Evolutionary conservation across 2,329 filamentous ascomycete genomes (phyloP).

Genomic region (Microcyclosporella mali): DNA sequence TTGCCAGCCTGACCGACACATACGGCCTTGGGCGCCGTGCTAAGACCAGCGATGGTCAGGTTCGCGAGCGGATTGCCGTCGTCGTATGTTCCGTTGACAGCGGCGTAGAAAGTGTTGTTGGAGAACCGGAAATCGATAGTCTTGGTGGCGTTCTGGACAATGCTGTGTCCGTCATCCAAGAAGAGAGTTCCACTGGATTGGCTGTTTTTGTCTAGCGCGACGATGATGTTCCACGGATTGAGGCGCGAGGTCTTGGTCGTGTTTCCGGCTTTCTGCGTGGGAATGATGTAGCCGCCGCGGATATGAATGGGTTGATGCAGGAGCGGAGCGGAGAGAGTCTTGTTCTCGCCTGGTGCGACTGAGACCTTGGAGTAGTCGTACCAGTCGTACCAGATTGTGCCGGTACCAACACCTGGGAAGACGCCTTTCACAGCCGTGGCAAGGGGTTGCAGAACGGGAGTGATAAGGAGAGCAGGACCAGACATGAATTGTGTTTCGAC

Average conservation of each 20-base stretch:
- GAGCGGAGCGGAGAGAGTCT: conserved; percentile 23
- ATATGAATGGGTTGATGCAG: conserved; percentile 24
- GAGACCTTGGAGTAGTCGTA: conserved; percentile 56
- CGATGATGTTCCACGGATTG: conserved; percentile 16
- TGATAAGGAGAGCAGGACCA: conserved; percentile 57
- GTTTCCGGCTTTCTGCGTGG: conserved; percentile 20
- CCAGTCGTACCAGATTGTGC: conserved; percentile 68
- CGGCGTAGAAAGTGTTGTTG: conserved; percentile 17
- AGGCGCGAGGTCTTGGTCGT: conserved; percentile 14
- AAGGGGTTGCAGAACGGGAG: conserved; percentile 58
- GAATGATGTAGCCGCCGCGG: conserved; percentile 21
- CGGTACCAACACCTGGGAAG: conserved; percentile 57
- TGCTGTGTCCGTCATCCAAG: conserved; percentile 64
- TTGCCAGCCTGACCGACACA: conserved; percentile 3
- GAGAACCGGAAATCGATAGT: conserved; percentile 37
- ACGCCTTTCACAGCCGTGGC: conserved; percentile 57
- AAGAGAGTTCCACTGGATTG: conserved; percentile 7
- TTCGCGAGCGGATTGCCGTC: conserved; percentile 23
- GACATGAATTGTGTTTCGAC: conserved; percentile 65
- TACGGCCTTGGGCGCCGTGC: conserved; percentile 5
- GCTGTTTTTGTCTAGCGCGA: conserved; percentile 10
- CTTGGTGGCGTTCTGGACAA: conserved; percentile 50
- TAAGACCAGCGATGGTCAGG: conserved; percentile 24
- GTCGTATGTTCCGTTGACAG: conserved; percentile 18
- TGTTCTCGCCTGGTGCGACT: conserved; percentile 38